These are phyloP conservation scores for Metarhizium rileyi DNA, from an alignment of 2,329 filamentous ascomycete species.

Conservation along the genomic window DNA sequence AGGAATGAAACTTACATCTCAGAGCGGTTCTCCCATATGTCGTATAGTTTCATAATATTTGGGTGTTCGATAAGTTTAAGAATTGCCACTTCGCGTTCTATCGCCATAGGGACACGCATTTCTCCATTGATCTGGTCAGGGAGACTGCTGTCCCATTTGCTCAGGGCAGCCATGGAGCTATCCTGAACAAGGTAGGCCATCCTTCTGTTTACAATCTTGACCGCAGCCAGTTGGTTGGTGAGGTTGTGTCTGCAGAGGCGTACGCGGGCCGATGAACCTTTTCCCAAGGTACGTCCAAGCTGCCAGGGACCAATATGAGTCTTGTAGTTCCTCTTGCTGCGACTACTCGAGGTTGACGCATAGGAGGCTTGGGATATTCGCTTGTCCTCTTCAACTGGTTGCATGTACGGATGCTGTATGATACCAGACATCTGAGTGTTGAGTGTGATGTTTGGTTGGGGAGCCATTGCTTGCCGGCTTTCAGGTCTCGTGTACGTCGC, in stretches of 20 bases:
- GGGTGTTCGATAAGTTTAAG: conserved; percentile 94
- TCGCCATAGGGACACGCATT: conserved; percentile 70
- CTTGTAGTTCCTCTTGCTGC: conserved; percentile 39
- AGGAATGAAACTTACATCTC: conserved; percentile 63
- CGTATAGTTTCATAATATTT: conserved; percentile 87
- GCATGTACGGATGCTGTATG: conserved; percentile 17
- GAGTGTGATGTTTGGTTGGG: not conserved
- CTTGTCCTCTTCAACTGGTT: conserved; percentile 23
- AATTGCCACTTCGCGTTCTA: conserved; percentile 92
- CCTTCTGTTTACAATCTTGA: conserved; percentile 89
- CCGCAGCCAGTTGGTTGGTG: conserved; percentile 74
- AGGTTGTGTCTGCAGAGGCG: conserved; percentile 71
- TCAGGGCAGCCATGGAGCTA: conserved; percentile 75
- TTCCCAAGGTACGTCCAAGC: conserved; percentile 78
- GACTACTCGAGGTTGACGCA: conserved; percentile 29
- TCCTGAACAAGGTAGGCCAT: conserved; percentile 73
- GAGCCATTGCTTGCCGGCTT: not conserved
- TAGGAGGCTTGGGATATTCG: conserved; percentile 32
- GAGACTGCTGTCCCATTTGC: conserved; percentile 55
- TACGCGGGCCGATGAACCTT: conserved; percentile 82
- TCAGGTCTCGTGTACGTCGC: conserved; percentile 2
- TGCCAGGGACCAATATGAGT: conserved; percentile 91
- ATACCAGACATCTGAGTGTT: conserved; percentile 14
- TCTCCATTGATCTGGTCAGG: conserved; percentile 49
- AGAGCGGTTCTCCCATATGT: conserved; percentile 95